phyloP scores from a whole-genome alignment of 106 monocot genomes.

The Dendrobium officinale region DNA sequence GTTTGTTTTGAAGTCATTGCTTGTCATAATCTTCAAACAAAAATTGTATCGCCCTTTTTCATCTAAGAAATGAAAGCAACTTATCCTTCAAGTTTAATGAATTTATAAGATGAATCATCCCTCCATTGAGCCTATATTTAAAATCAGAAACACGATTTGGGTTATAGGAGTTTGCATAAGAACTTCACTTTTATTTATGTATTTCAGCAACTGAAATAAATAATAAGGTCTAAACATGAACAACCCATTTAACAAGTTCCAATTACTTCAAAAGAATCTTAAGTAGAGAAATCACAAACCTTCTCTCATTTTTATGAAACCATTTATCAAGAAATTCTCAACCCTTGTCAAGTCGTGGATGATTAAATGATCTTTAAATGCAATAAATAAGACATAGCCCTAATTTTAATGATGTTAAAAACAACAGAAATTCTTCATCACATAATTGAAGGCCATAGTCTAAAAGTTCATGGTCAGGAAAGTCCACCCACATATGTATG shows the following conservation, averaged over 20 bases:
- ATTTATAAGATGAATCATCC: background rate
- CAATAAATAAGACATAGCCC: background rate
- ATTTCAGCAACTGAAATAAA: background rate
- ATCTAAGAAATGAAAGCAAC: background rate
- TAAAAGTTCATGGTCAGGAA: background rate
- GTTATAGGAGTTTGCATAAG: background rate
- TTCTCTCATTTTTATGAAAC: background rate
- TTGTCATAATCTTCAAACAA: background rate
- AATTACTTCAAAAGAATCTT: background rate
- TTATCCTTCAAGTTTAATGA: background rate
- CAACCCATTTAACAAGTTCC: background rate
- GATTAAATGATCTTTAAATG: background rate
- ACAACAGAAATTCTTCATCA: background rate
- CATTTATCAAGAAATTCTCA: background rate
- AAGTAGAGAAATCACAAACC: background rate
- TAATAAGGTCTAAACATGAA: background rate
- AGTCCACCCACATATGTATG: background rate
- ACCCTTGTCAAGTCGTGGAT: no score
- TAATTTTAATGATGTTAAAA: background rate
- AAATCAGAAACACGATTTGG: background rate
- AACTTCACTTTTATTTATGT: background rate
- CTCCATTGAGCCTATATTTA: background rate
- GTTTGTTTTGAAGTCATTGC: background rate
- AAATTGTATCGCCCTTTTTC: background rate
- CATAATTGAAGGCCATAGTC: background rate